Base-by-base conservation (phyloP, 2,329 filamentous ascomycete species). In the Epichloe brachyelytri region DNA sequence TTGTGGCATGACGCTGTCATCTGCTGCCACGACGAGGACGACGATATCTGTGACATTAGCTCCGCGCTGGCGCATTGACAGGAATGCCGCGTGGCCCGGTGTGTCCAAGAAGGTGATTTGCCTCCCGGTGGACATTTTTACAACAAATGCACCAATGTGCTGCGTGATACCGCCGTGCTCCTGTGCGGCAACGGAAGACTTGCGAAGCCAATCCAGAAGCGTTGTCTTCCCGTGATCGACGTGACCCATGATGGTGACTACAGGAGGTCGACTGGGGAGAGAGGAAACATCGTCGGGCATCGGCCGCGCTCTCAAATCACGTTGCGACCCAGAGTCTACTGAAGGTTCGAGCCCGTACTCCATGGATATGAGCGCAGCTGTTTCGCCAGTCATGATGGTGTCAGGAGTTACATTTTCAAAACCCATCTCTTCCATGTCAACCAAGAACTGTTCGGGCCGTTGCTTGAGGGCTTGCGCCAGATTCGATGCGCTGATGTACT, bases 181-280 rank as follows among this genome's bases (percentile, higher is more conserved):
- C 50, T 85, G 82, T 5, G 88, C 88, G 41, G 85, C 94, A 43
- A 98, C 82, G 6, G 89, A 96, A 1, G 90, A 93, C 60, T 95
- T 94, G 38, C 93, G 86, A 43, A 98, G 74, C 70, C 84, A 97
- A 64, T 98, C 93, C 10, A 98, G 75, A 41, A 98, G 82, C 0
- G 94, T 98, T 0, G 93, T 98, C 72, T 98, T 98, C 50, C 93
- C 93, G 65, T 98, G 93, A 64, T 98, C 94, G 59, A 98, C 93
- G 57, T 98, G 93, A 2, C 93, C 93, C 94, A 98, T 98, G 62
- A 98, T 98, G 0, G 94, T 97, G 39, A 98, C 90, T 37, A 98
- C 88, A 0, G 93, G 94, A 7, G 93, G 91, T 15, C 94, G 80
- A 36, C 73, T 68, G 2, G 89, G 88, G 7, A 96, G 68, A 14